phyloP scores from a whole-genome alignment of 495 filamentous ascomycete species.

The Podospora tetraspora region DNA sequence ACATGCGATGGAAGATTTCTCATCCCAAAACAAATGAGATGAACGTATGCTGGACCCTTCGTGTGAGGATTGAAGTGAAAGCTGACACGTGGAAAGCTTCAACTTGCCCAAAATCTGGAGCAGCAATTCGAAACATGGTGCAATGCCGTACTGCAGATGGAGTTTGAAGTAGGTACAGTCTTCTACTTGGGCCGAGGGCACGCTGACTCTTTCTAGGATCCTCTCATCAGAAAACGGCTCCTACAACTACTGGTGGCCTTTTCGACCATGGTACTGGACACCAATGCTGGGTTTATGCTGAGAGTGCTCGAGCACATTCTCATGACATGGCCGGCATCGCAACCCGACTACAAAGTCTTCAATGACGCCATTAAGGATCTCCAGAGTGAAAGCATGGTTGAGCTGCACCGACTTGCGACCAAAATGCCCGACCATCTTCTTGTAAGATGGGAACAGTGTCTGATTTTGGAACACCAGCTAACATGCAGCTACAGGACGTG shows the following conservation, averaged over 20 bases:
- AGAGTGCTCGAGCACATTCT: constrained; percentile 86
- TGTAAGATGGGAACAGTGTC: constrained; percentile 35
- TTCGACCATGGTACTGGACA: constrained; percentile 74
- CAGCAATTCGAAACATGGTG: constrained; percentile 79
- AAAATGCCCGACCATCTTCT: constrained; percentile 87
- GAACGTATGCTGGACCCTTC: not conserved
- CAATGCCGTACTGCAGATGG: constrained; percentile 62
- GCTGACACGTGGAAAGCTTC: not conserved
- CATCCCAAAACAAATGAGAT: constrained; percentile 46
- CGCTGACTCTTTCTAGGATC: constrained; percentile 53
- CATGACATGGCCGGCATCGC: constrained; percentile 65
- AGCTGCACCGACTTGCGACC: constrained; percentile 81
- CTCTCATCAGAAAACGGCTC: constrained; percentile 74
- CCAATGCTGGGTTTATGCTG: constrained; percentile 71
- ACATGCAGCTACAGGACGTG: constrained; percentile 48
- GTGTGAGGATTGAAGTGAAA: constrained; percentile 20
- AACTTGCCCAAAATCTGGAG: constrained; percentile 39
- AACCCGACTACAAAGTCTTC: constrained; percentile 63
- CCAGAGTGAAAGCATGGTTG: constrained; percentile 71
- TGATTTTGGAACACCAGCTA: not conserved
- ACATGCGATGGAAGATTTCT: constrained; percentile 66
- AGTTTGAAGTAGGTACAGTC: constrained; percentile 56
- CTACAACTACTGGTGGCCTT: constrained; percentile 81
- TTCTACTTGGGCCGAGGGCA: not conserved
- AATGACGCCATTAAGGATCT: constrained; percentile 89